These are phyloP conservation scores for Juglanconis sp. DNA, from an alignment of 2,329 filamentous ascomycete genomes.

Conservation along the genomic window DNA sequence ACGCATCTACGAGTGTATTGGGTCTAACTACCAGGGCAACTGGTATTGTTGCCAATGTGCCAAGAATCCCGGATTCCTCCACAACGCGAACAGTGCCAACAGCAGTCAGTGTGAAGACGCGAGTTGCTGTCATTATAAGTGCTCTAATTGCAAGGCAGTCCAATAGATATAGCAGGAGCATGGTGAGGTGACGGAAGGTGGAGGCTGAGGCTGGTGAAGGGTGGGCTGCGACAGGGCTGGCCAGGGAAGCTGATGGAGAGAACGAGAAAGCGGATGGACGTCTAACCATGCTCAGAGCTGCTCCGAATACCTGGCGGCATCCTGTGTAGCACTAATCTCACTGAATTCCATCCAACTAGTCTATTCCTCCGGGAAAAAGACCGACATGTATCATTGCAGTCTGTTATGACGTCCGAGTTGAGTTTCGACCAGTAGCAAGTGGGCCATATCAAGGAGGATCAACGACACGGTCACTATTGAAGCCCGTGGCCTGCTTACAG, in stretches of 20 bases:
- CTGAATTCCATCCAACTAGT: not conserved
- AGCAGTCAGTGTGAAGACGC: not conserved
- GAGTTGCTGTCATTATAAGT: not conserved
- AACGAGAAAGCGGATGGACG: not conserved
- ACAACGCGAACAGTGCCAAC: not conserved
- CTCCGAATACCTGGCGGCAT: not conserved
- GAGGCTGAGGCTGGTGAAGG: not conserved
- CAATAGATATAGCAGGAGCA: not conserved
- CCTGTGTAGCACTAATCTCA: not conserved
- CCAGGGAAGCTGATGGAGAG: not conserved
- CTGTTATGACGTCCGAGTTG: too few species aligned
- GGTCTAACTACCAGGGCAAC: not conserved
- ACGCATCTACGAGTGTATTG: not conserved
- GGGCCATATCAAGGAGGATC: too few species aligned
- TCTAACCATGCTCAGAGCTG: not conserved
- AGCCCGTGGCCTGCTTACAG: too few species aligned
- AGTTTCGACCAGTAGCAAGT: too few species aligned
- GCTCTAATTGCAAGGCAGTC: not conserved
- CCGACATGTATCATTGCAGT: not conserved
- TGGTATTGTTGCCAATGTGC: not conserved
- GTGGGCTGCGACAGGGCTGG: not conserved
- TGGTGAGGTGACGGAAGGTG: not conserved
- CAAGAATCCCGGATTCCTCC: not conserved
- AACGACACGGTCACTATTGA: too few species aligned
- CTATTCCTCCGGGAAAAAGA: not conserved